Evolutionary conservation across 2,329 filamentous ascomycete species (phyloP).

Genomic region (Colletotrichum cuscutae): DNA sequence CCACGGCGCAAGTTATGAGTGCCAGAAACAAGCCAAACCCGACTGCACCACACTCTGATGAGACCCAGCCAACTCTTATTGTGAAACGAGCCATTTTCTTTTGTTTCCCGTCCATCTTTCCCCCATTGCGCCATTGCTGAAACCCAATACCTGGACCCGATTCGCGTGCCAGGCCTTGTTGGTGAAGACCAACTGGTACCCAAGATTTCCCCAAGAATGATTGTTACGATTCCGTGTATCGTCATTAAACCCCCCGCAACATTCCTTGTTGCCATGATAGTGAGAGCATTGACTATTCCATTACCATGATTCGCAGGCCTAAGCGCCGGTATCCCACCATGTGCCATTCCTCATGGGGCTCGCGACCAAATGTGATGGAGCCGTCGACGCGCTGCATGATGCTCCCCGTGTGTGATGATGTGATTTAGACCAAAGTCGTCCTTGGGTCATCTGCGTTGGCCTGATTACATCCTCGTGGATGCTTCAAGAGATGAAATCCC

Average conservation of each 20-base stretch:
- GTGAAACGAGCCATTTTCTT: constrained; percentile 32
- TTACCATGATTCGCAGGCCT: constrained; percentile 7
- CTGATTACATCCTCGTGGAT: constrained; percentile 14
- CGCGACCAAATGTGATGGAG: constrained; percentile 11
- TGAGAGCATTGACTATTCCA: constrained; percentile 2
- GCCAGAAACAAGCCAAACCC: background rate
- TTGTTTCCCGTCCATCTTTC: constrained; percentile 30
- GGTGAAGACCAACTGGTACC: constrained; percentile 25
- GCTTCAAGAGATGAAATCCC: background rate
- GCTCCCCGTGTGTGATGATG: background rate
- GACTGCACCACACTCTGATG: background rate
- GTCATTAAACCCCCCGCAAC: constrained; percentile 27
- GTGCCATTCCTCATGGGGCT: background rate
- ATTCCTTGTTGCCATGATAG: constrained; percentile 19
- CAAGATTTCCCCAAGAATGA: constrained; percentile 10
- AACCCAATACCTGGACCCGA: constrained; percentile 20
- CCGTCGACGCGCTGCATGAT: constrained; percentile 17
- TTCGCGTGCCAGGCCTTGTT: constrained; percentile 25
- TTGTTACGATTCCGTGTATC: constrained; percentile 32
- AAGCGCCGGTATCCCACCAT: constrained; percentile 18
- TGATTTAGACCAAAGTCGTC: constrained; percentile 11
- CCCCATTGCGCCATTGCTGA: constrained; percentile 34
- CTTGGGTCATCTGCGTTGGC: background rate
- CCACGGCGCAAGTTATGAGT: background rate
- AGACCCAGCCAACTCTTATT: constrained; percentile 27